phyloP scores from a whole-genome alignment of 306 rosid genomes.

The Quercus aquifolioides region DNA sequence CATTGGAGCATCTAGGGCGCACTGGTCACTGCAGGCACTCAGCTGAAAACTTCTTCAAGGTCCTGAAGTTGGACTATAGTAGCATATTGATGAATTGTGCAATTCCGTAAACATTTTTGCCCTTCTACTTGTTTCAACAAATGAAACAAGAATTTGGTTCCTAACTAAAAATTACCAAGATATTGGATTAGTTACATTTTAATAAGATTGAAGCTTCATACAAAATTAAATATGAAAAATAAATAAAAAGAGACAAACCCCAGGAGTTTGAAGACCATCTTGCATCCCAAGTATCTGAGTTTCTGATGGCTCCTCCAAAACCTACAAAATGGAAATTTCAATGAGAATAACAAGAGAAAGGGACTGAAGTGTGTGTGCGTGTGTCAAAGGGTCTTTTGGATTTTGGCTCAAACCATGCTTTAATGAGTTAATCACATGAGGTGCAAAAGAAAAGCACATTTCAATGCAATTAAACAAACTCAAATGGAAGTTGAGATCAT shows the following conservation, averaged over 20 bases:
- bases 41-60: not conserved
- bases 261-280: constrained; percentile 64
- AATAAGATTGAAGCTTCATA: not conserved
- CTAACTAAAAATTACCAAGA: not conserved
- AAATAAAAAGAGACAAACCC: constrained; percentile 47
- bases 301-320: constrained; percentile 64
- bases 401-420: not conserved
- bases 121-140: not conserved
- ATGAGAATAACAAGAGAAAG: constrained; percentile 4
- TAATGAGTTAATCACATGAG: not conserved
- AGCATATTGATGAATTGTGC: not conserved
- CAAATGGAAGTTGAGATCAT: not conserved
- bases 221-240: not conserved
- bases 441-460: not conserved
- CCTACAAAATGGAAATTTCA: constrained; percentile 38
- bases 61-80: not conserved
- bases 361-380: too few relatives aligned
- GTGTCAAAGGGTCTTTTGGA: not conserved
- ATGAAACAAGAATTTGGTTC: not conserved
- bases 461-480: not conserved
- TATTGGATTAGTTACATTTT: not conserved
- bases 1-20: not conserved
- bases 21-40: not conserved
- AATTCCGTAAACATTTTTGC: not conserved
- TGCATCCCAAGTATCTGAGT: constrained; percentile 46